Conservation (phyloP, 2,329 filamentous ascomycete genomes). For the Ophiostoma ips region DNA sequence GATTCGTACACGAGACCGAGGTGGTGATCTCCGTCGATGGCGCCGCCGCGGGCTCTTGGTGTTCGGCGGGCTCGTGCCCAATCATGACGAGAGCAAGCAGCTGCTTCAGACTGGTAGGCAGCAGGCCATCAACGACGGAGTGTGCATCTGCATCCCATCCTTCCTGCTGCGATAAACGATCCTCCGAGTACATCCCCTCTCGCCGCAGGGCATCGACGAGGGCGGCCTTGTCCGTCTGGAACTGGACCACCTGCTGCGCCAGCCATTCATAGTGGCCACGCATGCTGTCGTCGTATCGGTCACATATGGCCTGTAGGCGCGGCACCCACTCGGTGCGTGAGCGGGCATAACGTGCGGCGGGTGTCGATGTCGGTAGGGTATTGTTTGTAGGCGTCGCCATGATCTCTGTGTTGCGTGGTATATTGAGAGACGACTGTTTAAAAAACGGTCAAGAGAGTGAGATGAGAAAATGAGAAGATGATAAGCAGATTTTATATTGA, state of each 20-base stretch:
- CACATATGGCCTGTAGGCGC: not conserved
- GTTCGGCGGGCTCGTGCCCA: not conserved
- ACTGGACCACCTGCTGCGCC: not conserved
- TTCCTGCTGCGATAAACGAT: too few species aligned
- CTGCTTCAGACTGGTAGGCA: not conserved
- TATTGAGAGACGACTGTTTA: too few species aligned
- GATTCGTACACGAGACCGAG: too few species aligned
- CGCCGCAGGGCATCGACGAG: not conserved
- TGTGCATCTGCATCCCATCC: not conserved
- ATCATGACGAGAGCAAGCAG: not conserved
- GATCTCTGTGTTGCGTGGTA: not conserved
- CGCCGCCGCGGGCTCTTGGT: not conserved
- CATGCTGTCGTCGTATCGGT: not conserved
- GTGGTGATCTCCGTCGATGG: too few species aligned
- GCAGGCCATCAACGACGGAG: not conserved
- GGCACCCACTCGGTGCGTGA: too few species aligned
- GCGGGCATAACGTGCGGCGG: too few species aligned
- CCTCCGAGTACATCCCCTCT: not conserved
- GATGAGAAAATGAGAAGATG: too few species aligned
- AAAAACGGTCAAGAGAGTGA: too few species aligned
- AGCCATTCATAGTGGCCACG: not conserved
- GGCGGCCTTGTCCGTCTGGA: constrained; percentile 1
- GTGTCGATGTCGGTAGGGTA: too few species aligned
- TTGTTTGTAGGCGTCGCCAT: not conserved
- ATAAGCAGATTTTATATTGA: too few species aligned